A percentile compares a stretch with the other conserved stretches of the same genome.
Conservation (phyloP, 805 yeast genomes). For the Suhomyces canberraensis region DNA sequence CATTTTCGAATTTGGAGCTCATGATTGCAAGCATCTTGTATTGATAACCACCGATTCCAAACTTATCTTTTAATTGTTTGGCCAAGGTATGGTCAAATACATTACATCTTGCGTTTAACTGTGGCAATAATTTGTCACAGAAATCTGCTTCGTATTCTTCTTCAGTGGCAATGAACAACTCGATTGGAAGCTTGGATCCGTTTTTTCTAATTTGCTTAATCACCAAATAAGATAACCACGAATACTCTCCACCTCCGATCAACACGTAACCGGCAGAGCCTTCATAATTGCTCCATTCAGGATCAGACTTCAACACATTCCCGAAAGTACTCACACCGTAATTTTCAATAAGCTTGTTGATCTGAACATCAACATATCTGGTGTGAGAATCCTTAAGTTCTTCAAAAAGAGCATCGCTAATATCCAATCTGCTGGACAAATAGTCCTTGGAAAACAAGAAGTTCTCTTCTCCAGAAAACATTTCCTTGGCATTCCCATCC, state of each 20-base stretch:
- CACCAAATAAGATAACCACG: conserved; percentile 49
- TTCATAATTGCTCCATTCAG: conserved; percentile 37
- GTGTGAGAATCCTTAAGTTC: conserved; percentile 38
- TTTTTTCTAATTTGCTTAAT: conserved; percentile 44
- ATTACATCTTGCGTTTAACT: conserved; percentile 45
- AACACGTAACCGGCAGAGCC: conserved; percentile 42
- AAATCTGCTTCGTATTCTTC: conserved; percentile 46
- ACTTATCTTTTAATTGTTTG: conserved; percentile 10
- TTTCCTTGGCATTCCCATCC: conserved; percentile 34
- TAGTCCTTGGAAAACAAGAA: conserved; percentile 47
- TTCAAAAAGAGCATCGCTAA: conserved; percentile 31
- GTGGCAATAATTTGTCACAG: conserved; percentile 44
- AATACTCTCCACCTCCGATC: conserved; percentile 52
- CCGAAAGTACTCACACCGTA: conserved; percentile 35
- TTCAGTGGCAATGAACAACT: conserved; percentile 44
- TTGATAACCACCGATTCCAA: conserved; percentile 45
- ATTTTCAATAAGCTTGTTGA: conserved; percentile 25
- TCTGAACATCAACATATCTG: conserved; percentile 28
- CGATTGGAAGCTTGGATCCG: conserved; percentile 49
- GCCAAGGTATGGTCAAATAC: conserved; percentile 33
- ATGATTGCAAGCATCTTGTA: conserved; percentile 57
- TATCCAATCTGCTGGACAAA: conserved; percentile 40
- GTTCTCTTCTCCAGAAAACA: conserved; percentile 36
- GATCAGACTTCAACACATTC: conserved; percentile 25
- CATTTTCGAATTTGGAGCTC: conserved; percentile 52